Base-by-base conservation (phyloP, 2,329 filamentous ascomycete genomes). In the Arthroderma sp. region DNA sequence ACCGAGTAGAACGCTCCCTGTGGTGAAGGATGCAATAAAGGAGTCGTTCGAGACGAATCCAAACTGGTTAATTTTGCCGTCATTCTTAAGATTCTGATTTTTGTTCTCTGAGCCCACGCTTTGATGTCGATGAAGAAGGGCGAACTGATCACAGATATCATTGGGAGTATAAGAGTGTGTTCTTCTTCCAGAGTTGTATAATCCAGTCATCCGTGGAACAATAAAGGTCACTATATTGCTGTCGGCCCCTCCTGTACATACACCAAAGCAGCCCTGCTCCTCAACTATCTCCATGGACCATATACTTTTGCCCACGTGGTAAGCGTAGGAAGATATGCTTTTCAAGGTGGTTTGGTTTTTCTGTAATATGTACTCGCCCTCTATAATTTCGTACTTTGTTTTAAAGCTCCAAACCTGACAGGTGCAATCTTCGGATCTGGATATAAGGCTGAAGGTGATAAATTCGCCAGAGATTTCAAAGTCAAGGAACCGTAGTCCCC, bases 221-320 rank as follows among this genome's bases (percentile, higher is more conserved):
- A 52, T 55, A 17, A 63, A 59, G 15, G 63, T 66, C 47, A 71
- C 70, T 39, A 86, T 73, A 33, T 78, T 77, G 15, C 90, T 86
- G 71, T 98, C 93, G 9, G 88, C 86, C n/a, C 88, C 93, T 11
- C 93, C 93, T 1, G 87, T 90, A 2, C 81, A 83, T 19, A 89
- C 62, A 4, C 55, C 53, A 15, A 57, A 57, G 5, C n/a, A 52
- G 19, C 57, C 51, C 15, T n/a, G 4, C 17, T 57, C 69, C 38
- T 55, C 51, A 59, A 21, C 58, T 55, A 73, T 59, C 11, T 81
- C 81, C 38, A 83, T 77, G 0, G 90, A 84, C 91, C 91, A 97
- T 5, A 97, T 83, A 67, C 96, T 90, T 70, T 96, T 98, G 5
- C 93, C 93, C 35, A 76, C 78, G 67, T 97, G 91, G 59, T 83